A percentile compares a stretch with the other conserved stretches of the same genome.
Evolutionary conservation across 352 stramenopile genomes (phyloP).

Genomic region (Poterioochromonas sp.): DNA sequence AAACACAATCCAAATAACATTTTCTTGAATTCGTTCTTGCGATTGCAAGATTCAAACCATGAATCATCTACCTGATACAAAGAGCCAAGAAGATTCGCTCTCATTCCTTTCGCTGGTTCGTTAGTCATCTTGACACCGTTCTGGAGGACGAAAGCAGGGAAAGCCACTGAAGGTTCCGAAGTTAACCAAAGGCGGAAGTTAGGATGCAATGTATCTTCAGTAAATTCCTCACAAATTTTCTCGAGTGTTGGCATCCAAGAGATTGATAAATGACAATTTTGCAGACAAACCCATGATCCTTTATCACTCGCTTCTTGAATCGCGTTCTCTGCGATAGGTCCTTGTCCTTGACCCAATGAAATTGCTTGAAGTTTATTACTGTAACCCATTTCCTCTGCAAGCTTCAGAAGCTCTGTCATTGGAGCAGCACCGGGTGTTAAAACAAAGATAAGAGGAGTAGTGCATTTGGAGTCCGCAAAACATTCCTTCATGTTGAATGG

Average conservation of each 20-base stretch:
- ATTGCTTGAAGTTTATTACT: conserved; percentile 75
- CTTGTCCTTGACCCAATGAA: conserved; percentile 84
- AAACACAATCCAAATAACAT: conserved; percentile 83
- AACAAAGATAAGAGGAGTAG: conserved; percentile 88
- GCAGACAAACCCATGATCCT: conserved; percentile 85
- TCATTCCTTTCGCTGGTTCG: conserved; percentile 83
- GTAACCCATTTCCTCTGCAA: conserved; percentile 77
- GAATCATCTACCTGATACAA: conserved; percentile 55
- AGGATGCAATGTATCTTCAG: conserved; percentile 71
- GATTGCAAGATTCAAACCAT: conserved; percentile 58
- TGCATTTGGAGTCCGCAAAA: conserved; percentile 80
- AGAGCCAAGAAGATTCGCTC: conserved; percentile 72
- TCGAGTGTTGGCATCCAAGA: conserved; percentile 86
- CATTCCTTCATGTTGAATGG: conserved; percentile 80
- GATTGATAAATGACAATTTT: conserved; percentile 88
- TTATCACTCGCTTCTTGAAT: conserved; percentile 53
- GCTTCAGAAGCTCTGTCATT: conserved; percentile 81
- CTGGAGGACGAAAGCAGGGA: conserved; percentile 82
- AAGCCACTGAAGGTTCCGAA: conserved; percentile 76
- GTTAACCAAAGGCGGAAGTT: conserved; percentile 87
- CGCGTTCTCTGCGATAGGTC: conserved; percentile 45
- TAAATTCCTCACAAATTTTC: conserved; percentile 84
- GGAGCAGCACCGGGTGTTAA: conserved; percentile 83
- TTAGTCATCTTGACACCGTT: conserved; percentile 83
- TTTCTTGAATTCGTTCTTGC: conserved; percentile 47